Conservation (phyloP, 176 grass and related monocot genomes). For the Coix lacrymajobi region DNA sequence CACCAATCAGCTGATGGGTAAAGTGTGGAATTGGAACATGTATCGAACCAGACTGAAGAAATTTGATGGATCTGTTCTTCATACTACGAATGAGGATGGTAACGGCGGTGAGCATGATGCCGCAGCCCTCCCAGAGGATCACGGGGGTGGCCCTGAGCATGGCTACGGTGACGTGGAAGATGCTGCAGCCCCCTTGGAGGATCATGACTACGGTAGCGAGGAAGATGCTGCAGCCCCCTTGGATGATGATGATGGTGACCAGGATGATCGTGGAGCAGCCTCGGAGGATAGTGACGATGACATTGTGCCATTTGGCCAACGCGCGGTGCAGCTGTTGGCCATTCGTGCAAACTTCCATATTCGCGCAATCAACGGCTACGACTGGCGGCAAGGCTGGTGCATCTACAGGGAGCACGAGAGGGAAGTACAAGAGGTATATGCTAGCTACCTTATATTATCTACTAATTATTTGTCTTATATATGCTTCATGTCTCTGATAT, state of each 20-base stretch:
- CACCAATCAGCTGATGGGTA: neutral
- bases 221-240: too few species aligned
- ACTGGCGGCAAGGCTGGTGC: neutral
- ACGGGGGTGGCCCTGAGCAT: too few species aligned
- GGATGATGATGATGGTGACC: neutral
- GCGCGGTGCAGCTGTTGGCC: neutral
- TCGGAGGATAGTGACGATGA: neutral
- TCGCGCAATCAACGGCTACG: neutral
- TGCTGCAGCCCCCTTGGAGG: too few species aligned
- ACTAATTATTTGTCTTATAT: neutral
- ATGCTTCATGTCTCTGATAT: neutral
- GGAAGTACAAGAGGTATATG: slow-evolving; percentile 10
- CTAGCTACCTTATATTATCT: slow-evolving; percentile 5
- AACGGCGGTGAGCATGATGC: neutral
- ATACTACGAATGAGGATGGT: neutral
- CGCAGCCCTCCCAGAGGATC: neutral
- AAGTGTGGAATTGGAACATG: neutral
- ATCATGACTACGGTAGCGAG: too few species aligned
- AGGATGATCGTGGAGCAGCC: neutral
- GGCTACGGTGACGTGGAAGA: too few species aligned
- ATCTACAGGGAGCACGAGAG: neutral
- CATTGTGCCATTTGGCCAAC: neutral
- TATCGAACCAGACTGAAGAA: slow-evolving; percentile 9
- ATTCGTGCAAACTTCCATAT: slow-evolving; percentile 2
- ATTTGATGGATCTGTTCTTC: neutral